Evolutionary conservation across 371 early-diverging fungal genomes (phyloP).

Genomic region (Paraphysoderma sedebokerense): DNA sequence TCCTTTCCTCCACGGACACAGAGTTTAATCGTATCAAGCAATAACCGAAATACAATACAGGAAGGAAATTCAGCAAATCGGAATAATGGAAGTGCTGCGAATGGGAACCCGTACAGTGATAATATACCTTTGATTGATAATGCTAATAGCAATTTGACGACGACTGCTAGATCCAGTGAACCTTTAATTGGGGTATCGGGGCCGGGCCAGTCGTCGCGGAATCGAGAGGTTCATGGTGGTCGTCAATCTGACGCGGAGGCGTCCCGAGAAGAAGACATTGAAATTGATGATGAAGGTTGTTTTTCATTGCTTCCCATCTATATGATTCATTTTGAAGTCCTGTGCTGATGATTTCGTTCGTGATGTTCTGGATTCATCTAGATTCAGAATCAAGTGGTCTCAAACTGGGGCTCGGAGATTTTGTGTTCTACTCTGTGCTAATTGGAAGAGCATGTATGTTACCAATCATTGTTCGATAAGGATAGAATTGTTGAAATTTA

Average conservation of each 20-base stretch:
- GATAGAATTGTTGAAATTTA: not conserved
- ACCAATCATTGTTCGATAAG: not conserved
- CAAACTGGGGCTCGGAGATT: constrained; percentile 74
- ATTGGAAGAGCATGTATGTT: constrained; percentile 52
- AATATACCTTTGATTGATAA: no score
- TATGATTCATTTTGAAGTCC: no score
- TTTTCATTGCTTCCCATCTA: no score
- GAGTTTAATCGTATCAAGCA: no score
- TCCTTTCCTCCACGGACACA: no score
- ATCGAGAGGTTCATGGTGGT: constrained; percentile 5
- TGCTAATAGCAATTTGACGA: no score
- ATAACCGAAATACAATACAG: no score
- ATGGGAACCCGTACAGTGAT: no score
- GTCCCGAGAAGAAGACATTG: constrained; percentile 26
- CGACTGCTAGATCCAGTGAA: no score
- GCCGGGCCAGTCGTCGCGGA: not conserved
- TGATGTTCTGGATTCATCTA: constrained; percentile 2
- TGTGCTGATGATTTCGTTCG: not conserved
- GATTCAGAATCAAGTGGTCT: constrained; percentile 45
- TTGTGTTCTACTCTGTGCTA: constrained; percentile 76
- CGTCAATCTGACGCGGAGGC: constrained; percentile 3
- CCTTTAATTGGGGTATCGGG: no score
- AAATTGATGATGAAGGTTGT: constrained; percentile 22
- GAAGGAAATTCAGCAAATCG: no score
- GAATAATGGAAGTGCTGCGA: no score